Conservation (phyloP, 306 rosid genomes). For the Prunus padus region DNA sequence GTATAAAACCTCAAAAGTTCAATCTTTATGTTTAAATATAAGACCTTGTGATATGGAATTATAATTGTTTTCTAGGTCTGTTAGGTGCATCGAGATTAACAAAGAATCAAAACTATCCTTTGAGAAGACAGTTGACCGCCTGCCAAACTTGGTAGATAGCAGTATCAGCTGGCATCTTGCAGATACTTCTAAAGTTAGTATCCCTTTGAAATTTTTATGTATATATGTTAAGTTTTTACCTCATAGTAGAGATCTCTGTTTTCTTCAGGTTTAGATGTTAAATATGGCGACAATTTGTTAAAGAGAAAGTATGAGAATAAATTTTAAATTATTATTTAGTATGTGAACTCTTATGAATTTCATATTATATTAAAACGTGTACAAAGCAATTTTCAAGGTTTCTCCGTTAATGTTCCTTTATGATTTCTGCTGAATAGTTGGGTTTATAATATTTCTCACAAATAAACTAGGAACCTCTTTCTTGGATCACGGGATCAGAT, state of each 20-base stretch:
- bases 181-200: conserved; percentile 72
- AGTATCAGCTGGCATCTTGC: conserved; percentile 94
- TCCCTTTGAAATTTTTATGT: conserved; percentile 8
- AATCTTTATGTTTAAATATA: conserved; percentile 11
- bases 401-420: conserved; percentile 7
- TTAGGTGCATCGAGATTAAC: conserved; percentile 90
- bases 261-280: neutral
- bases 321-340: neutral
- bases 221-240: conserved; percentile 19
- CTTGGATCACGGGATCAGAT: conserved; percentile 85
- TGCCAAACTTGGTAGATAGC: conserved; percentile 57
- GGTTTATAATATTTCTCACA: conserved; percentile 22
- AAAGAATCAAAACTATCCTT: conserved; percentile 86
- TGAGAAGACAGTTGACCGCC: conserved; percentile 83
- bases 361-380: neutral
- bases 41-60: neutral
- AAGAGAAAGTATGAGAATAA: neutral
- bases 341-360: neutral
- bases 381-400: conserved; percentile 3
- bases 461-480: conserved; percentile 74
- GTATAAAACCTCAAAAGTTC: conserved; percentile 10
- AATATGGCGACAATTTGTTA: neutral
- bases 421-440: conserved; percentile 11
- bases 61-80: conserved; percentile 53
- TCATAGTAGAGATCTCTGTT: neutral